Conservation (phyloP, 805 yeast genomes). For the Candida golubevii region DNA sequence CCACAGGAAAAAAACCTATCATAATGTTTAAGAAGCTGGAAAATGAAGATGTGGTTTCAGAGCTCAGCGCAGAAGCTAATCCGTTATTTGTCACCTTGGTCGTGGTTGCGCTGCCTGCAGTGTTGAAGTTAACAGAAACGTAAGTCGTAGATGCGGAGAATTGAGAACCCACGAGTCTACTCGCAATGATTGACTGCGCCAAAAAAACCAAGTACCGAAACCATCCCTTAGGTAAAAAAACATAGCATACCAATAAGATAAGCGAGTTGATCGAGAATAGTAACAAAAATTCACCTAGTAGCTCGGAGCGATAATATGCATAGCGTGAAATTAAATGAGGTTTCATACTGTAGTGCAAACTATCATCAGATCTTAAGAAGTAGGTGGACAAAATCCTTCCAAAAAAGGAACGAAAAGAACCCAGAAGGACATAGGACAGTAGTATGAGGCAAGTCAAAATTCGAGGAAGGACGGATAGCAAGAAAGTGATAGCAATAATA, state of each 20-base stretch:
- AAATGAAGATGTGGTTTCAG: slow-evolving; percentile 3
- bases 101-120: slow-evolving; percentile 10
- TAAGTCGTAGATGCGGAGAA: slow-evolving; percentile 23
- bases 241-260: slow-evolving; percentile 21
- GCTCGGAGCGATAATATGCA: slow-evolving; percentile 16
- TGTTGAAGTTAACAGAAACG: slow-evolving; percentile 14
- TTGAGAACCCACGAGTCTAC: slow-evolving; percentile 26
- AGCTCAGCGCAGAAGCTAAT: background rate
- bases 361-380: slow-evolving; percentile 10
- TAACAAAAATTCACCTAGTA: slow-evolving; percentile 19
- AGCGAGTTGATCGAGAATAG: slow-evolving; percentile 22
- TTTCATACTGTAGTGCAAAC: slow-evolving; percentile 9
- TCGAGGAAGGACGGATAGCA: slow-evolving; percentile 28
- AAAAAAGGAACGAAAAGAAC: slow-evolving; percentile 27
- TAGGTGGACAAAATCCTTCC: slow-evolving; percentile 23
- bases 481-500: slow-evolving; percentile 28
- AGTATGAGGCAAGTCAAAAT: slow-evolving; percentile 22
- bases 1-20: slow-evolving; percentile 20
- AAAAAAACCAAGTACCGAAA: slow-evolving; percentile 23
- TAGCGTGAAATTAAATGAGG: slow-evolving; percentile 5
- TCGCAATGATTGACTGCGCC: slow-evolving; percentile 29
- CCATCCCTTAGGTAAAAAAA: slow-evolving; percentile 18
- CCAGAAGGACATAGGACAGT: slow-evolving; percentile 23
- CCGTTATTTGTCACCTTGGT: slow-evolving; percentile 14
- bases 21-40: slow-evolving; percentile 10